Evolutionary conservation across 192 early-diverging fungal species (phyloP), one percentile per base, ranked within the genome.

Genomic region (Oehlia diaphana): DNA sequence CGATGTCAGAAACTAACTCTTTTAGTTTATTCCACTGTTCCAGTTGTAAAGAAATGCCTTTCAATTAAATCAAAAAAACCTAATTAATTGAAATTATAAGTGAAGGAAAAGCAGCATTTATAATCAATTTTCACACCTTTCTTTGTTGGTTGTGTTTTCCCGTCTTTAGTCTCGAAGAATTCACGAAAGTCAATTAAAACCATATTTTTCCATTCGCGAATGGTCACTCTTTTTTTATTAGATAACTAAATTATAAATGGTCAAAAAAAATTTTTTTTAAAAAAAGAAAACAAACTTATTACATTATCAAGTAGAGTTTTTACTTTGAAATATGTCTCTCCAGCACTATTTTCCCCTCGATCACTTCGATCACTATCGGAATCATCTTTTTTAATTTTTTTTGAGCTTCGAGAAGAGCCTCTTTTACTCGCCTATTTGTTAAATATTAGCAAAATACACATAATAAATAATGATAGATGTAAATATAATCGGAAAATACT

Each of bases 11-110:
- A 58, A 74, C 9, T n/a, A 74, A 31, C 39, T 74, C 49, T 21
- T 74, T 74, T 23, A 74, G 72, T 21, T 74, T 74, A 35, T 74
- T 74, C 72, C 72, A 74, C 39, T 74, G 72, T 6, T 74, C 72
- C 21, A 53, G 1, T 74, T 74, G 72, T 31, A 74, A 74, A 58
- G 47, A 23, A 10, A 74, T 74, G n/a, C 72, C 72, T 74, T 50
- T 58, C 3, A 14, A 23, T 39, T 9, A 49, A 49, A 72, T 0
- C 26, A 47, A 14, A 14, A 49, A 67, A 37, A 6, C 9, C 31
- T 1, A 31, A 28, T 23, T 58, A 31, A 28, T 50, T 53, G 39
- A 3, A 53, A 58, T 61, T 28, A 19, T 23, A 28, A 28, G 2
- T 28, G 6, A 26, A 73, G 21, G 6, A 53, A 19, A 31, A 42